Percentiles rank a stretch among this genome's conserved stretches.
Evolutionary conservation across 176 grass and related monocot genomes (phyloP).

Genomic region (Ampelocalamus luodianensis): DNA sequence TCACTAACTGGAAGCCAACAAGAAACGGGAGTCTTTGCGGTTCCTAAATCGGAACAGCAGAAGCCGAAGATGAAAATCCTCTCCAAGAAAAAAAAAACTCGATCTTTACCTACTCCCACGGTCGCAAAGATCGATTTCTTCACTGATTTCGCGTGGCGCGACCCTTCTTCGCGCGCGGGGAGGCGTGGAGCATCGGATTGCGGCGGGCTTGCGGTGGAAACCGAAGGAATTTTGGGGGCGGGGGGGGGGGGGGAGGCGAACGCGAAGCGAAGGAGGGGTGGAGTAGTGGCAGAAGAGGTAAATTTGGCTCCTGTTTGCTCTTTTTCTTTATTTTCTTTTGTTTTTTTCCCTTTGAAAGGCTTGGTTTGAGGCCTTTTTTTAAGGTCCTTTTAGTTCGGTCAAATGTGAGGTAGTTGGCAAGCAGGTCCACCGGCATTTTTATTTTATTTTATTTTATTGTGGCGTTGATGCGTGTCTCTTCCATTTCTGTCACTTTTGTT

Average conservation of each 20-base stretch:
- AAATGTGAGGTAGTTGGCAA: conserved; percentile 6
- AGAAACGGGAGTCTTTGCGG: not conserved
- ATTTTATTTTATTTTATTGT: not conserved
- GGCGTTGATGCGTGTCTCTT: not conserved
- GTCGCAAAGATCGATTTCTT: not conserved
- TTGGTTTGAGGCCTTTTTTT: not conserved
- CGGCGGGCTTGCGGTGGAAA: not conserved
- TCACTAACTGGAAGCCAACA: not conserved
- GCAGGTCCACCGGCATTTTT: not conserved
- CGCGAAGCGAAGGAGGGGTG: too few species aligned
- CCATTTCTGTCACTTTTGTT: not conserved
- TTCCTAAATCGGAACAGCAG: not conserved
- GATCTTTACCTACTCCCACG: not conserved
- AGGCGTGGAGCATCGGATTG: not conserved
- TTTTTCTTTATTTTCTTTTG: not conserved
- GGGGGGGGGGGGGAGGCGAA: not conserved
- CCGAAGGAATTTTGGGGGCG: not conserved
- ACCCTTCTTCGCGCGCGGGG: not conserved
- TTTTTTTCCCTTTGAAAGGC: not conserved
- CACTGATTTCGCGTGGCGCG: not conserved
- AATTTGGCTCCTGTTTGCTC: not conserved
- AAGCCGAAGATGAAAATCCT: not conserved
- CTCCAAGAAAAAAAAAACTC: not conserved
- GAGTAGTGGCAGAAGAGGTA: not conserved
- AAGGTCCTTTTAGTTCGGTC: conserved; percentile 11